Base-by-base conservation (phyloP, 1,139 yeast species). In the Lizanozyma gosingica region DNA sequence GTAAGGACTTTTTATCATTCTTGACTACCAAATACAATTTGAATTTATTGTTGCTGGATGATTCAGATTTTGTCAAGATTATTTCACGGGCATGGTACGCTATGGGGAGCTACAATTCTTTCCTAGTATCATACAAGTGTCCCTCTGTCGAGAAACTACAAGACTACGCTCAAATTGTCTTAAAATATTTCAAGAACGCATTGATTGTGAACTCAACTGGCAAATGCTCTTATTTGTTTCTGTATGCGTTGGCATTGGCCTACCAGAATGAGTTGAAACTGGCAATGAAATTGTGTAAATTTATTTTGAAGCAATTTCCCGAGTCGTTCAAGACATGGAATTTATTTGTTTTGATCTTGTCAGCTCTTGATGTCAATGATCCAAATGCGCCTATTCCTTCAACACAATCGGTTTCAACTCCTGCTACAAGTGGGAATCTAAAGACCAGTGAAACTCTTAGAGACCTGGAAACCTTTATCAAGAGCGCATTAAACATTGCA, bases 291-390 rank as follows among this genome's bases (percentile, higher is more conserved):
- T 56, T 70, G 43, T 62, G 70, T 48, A 70, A 69, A 46, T 69
- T 67, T 45, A 67, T 67, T 15, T 58, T 70, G 52, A 67, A 66
- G 43, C 60, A 62, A 46, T 67, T 53, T 42, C 74, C 74, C 0
- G 72, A 69, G 46, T 60, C 67, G 3, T 70, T 70, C 56, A 64
- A 62, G 44, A 65, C 73, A 0, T 70, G 76, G 76, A 69, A 70
- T 46, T 58, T 70, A 45, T 53, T 70, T 44, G 65, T 63, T 1
- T 59, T 70, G 39, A 46, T 63, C 11, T 48, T 59, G 18, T 50
- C 64, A 14, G 52, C 66, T 3, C 50, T 57, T 35, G 67, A 64
- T 39, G 49, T 52, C 22, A 50, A 56, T 39, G 54, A 56, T 41
- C 54, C 59, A 1, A 61, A 56, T 33, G 43, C 37, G 8, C 34